Evolutionary conservation across 2,329 filamentous ascomycete genomes (phyloP).

Genomic region (Talaromyces sp.): DNA sequence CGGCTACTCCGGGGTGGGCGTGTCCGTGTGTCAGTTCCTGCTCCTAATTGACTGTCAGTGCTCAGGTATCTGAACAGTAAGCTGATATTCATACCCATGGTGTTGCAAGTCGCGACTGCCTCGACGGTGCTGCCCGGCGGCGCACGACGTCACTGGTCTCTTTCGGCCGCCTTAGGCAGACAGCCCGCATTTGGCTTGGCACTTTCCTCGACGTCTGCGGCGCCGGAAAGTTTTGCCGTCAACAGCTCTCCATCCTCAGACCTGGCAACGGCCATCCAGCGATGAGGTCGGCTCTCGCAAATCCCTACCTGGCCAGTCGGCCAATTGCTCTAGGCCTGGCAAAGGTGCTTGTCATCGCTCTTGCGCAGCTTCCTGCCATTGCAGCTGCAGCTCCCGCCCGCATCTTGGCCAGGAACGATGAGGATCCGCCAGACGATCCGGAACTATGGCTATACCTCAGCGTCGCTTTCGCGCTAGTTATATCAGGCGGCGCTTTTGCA

Average conservation of each 20-base stretch:
- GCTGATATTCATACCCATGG: not conserved
- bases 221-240: not conserved
- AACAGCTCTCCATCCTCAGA: not conserved
- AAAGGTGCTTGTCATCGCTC: conserved; percentile 34
- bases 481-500: conserved; percentile 88
- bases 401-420: conserved; percentile 23
- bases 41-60: not conserved
- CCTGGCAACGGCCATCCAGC: not conserved
- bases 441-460: conserved; percentile 75
- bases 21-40: not conserved
- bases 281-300: conserved; percentile 16
- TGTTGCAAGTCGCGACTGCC: not conserved
- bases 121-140: not conserved
- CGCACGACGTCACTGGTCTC: not conserved
- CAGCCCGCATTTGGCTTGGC: not conserved
- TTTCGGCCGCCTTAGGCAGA: not conserved
- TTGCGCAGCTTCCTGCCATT: conserved; percentile 33
- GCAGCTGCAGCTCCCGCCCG: conserved; percentile 29
- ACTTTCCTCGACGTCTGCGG: not conserved
- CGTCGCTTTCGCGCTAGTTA: conserved; percentile 71
- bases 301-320: conserved; percentile 30
- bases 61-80: not conserved
- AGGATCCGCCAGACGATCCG: conserved; percentile 53
- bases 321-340: conserved; percentile 35
- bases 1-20: not conserved